Evolutionary conservation across 345 rosid genomes (phyloP).

Genomic region (Trapa incisa): DNA sequence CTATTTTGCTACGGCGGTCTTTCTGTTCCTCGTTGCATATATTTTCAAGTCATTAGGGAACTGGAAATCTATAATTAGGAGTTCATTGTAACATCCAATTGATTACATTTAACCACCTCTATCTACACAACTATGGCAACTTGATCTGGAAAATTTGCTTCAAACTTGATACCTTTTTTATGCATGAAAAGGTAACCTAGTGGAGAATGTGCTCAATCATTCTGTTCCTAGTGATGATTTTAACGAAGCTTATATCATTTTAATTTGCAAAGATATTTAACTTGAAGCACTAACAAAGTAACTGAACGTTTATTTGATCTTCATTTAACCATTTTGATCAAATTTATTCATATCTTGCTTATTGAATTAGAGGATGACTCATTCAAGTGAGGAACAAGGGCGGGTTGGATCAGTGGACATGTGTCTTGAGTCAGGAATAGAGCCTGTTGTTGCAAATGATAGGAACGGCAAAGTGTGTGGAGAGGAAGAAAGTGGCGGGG

Average conservation of each 20-base stretch:
- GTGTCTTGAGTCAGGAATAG: conserved; percentile 31
- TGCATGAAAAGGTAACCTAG: background rate
- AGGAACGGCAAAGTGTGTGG: conserved; percentile 50
- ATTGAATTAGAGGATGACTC: conserved; percentile 23
- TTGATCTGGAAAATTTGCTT: too few species aligned
- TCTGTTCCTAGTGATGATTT: background rate
- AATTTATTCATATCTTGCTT: background rate
- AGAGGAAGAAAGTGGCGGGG: conserved; percentile 63
- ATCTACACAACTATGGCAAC: too few species aligned
- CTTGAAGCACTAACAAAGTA: background rate
- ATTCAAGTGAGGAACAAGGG: conserved; percentile 24
- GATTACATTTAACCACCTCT: too few species aligned
- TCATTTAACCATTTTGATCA: background rate
- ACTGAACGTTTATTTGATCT: background rate
- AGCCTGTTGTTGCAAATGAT: conserved; percentile 23
- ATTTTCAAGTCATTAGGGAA: too few species aligned
- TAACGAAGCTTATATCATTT: background rate
- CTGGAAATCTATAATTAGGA: too few species aligned
- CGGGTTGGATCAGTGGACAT: conserved; percentile 28
- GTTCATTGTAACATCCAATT: too few species aligned
- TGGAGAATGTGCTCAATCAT: background rate
- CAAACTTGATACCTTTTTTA: too few species aligned
- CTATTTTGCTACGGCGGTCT: too few species aligned
- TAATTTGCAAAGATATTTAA: background rate
- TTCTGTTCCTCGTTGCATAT: too few species aligned